phyloP scores from a whole-genome alignment of 352 stramenopile genomes.

The Halophytophthora polymorphica region DNA sequence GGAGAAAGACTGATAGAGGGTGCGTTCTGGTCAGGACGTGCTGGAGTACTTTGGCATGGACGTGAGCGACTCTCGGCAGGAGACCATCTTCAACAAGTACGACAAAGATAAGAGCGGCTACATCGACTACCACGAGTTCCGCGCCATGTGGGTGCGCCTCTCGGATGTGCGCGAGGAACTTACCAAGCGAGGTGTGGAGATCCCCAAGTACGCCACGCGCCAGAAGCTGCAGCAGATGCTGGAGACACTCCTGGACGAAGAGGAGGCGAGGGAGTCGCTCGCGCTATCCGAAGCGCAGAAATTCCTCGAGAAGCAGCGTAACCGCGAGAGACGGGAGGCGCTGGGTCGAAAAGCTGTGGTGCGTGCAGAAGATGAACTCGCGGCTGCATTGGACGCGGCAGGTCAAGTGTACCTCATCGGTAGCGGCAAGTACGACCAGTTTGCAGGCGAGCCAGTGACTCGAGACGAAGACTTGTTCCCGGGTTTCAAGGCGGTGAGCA shows the following conservation, averaged over 20 bases:
- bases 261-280: conserved; percentile 82
- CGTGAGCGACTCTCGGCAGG: conserved; percentile 88
- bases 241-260: conserved; percentile 85
- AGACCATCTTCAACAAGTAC: conserved; percentile 91
- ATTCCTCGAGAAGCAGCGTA: conserved; percentile 73
- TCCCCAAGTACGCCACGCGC: conserved; percentile 85
- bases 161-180: conserved; percentile 83
- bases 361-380: conserved; percentile 80
- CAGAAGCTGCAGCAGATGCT: conserved; percentile 84
- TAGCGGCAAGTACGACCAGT: conserved; percentile 80
- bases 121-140: conserved; percentile 95
- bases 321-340: conserved; percentile 49
- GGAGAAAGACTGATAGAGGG: not conserved
- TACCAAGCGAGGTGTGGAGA: conserved; percentile 78
- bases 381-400: conserved; percentile 84
- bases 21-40: conserved; percentile 50
- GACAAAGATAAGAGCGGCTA: conserved; percentile 89
- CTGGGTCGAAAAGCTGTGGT: conserved; percentile 52
- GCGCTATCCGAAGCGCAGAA: conserved; percentile 76
- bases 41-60: conserved; percentile 92
- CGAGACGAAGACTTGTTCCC: conserved; percentile 59
- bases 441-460: conserved; percentile 48
- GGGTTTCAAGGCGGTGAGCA: conserved; percentile 57
- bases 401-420: conserved; percentile 93
- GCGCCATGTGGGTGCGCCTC: conserved; percentile 88